phyloP scores from a whole-genome alignment of 1,284 basidiomycete species.

The Ceratobasidium sp. region DNA sequence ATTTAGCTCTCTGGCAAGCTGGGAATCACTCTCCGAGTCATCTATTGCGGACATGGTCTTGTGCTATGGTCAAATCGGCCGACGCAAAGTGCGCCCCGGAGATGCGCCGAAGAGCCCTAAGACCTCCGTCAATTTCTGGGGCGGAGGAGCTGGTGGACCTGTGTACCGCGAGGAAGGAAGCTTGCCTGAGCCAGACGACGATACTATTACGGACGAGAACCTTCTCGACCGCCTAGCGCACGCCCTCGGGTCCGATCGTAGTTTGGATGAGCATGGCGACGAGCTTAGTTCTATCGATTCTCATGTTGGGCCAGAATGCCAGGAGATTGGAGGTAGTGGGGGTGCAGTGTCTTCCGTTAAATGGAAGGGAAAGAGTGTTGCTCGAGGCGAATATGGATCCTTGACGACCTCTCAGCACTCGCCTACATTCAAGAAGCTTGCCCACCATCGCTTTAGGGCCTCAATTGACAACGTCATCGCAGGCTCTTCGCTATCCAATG shows the following conservation, averaged over 20 bases:
- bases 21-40: slow-evolving; percentile 32
- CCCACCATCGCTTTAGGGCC: slow-evolving; percentile 8
- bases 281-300: neutral
- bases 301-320: neutral
- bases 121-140: neutral
- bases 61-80: slow-evolving; percentile 28
- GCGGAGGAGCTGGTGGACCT: neutral
- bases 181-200: neutral
- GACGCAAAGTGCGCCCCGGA: slow-evolving; percentile 1
- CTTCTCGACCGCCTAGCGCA: slow-evolving; percentile 6
- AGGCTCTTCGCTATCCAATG: slow-evolving; percentile 9
- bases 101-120: neutral
- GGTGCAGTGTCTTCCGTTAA: neutral
- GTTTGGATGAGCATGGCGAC: neutral
- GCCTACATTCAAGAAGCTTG: slow-evolving; percentile 29
- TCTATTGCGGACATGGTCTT: slow-evolving; percentile 19
- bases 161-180: neutral
- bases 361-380: slow-evolving; percentile 30
- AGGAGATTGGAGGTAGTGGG: neutral
- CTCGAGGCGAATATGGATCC: slow-evolving; percentile 32
- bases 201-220: slow-evolving; percentile 9
- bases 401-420: slow-evolving; percentile 21
- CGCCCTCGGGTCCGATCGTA: neutral
- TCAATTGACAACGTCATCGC: slow-evolving; percentile 1
- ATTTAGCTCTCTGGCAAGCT: slow-evolving; percentile 33